Base-by-base conservation (phyloP, 805 yeast species). In the Lipomyces orientalis region DNA sequence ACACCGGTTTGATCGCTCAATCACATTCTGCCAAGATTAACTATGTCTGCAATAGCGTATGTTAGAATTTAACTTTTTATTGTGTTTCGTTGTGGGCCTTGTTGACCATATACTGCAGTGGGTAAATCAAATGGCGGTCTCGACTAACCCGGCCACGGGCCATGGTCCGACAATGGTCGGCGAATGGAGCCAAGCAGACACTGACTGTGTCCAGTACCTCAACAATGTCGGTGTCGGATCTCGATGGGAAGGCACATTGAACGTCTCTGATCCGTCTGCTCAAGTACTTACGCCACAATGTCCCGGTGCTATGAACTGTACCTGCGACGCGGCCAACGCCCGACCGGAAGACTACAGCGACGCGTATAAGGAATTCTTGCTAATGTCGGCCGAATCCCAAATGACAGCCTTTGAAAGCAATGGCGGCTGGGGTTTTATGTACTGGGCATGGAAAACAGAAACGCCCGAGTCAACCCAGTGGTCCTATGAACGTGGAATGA, bases 381-480 rank as follows among this genome's bases (percentile, higher is more conserved):
- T 93, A 78, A 84, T 82, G 74, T 90, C 84, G 76, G 84, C 91
- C 54, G 95, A 90, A 79, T 90, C 93, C 60, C 97, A 92, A 80
- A 82, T 92, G 78, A 93, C 90, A 75, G 90, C 93, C 1, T 88
- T 83, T 73, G 89, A 87, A 72, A 81, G 82, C 73, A 84, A 86
- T 68, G 85, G 85, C 49, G 97, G 97, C 52, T 91, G 96, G 96
- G 79, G 79, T 14, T 77, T 73, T 63, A 84, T 90, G 69, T 90
- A 90, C 81, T 91, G 97, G 97, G 87, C 90, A 75, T 92, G 93
- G 90, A 90, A 90, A 80, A 88, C 93, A 49, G 97, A 92, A 79
- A 71, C 75, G 8, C 71, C 65, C 10, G 68, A 62, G 10, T 64
- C 78, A 9, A 64, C 76, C 16, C 80, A 77, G 58, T 77, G 80